A percentile compares a stretch with the other conserved stretches of the same genome.
phyloP scores from a whole-genome alignment of 2,329 filamentous ascomycete species.

The Talaromyces sp. region DNA sequence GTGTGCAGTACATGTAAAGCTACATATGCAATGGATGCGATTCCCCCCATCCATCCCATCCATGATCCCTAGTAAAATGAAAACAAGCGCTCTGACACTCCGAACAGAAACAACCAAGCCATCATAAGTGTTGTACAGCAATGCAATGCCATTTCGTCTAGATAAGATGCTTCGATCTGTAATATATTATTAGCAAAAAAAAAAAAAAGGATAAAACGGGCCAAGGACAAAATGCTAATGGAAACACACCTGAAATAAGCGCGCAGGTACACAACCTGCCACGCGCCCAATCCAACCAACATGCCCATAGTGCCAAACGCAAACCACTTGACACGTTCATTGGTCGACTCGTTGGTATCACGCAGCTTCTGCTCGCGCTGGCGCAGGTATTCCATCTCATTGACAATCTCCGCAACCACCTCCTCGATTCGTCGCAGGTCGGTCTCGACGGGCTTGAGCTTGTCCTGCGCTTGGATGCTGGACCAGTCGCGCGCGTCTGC shows the following conservation, averaged over 20 bases:
- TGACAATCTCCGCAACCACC: conserved; percentile 78
- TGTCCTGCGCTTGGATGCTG: conserved; percentile 91
- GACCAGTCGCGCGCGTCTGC: conserved; percentile 98
- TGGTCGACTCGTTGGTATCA: conserved; percentile 99
- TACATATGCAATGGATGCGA: neutral
- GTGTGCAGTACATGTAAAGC: neutral
- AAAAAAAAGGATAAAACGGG: too few species aligned
- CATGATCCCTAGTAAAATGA: neutral
- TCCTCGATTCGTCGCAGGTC: conserved; percentile 92
- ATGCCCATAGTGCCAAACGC: conserved; percentile 89
- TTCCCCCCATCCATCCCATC: neutral
- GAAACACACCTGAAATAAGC: conserved; percentile 79
- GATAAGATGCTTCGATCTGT: conserved; percentile 65
- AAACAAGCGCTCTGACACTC: neutral
- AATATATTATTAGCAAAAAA: neutral
- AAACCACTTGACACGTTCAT: conserved; percentile 98
- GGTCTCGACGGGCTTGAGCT: conserved; percentile 94
- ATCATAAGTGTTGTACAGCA: neutral
- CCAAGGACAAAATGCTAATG: too few species aligned
- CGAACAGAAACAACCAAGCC: neutral
- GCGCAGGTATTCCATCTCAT: conserved; percentile 94
- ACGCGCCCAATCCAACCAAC: conserved; percentile 80
- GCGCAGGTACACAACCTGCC: conserved; percentile 96
- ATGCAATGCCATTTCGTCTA: conserved; percentile 22
- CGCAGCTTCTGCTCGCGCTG: conserved; percentile 86